Evolutionary conservation across 2,329 filamentous ascomycete genomes (phyloP), one percentile per base, ranked within the genome.

Genomic region (Neofusicoccum umdonicola): DNA sequence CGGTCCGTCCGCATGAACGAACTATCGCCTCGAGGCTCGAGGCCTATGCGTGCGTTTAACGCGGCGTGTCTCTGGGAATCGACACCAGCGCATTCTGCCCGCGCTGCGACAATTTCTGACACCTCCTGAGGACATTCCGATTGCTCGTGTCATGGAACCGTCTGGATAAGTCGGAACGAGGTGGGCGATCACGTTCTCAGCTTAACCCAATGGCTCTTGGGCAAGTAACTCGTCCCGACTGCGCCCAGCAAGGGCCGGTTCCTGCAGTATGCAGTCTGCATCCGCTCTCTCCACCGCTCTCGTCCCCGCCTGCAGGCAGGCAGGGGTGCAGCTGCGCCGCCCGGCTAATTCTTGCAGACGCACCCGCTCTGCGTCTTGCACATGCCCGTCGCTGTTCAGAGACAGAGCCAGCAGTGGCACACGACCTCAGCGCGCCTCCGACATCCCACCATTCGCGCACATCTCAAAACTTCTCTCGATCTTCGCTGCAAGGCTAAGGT

Each of bases 181-280:
- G 56, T 22, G n/a, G 56, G 31, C 41, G 56, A 37, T 44, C 52
- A 57, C 19, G 39, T 41, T 44, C 31, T 3, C n/a, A 19, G 15
- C 48, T n/a, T 4, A 35, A 51, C 48, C 48, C 19, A 51, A 35
- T 13, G 8, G 4, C 15, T 44, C 50, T 8, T 3, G 9, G 34
- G 13, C 31, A 37, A 39, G 56, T 42, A 60, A 60, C 27, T 47
- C 41, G 15, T 60, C 42, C 27, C 56, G 56, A 47, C n/a, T 44
- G 41, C 22, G 19, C n/a, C 41, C 42, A 60, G 42, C 56, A 60
- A 60, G 56, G 56, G 31, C n/a, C 41, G 7, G 56, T 60, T 60
- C 56, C 56, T 60, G 56, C 56, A 60, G 56, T 22, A 47, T 58
- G 54, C 50, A 52, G 50, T 19, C 31, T 39, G 50, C 50, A 12